phyloP scores from a whole-genome alignment of 75 land plant genomes.

The Cunninghamia lanceolata region DNA sequence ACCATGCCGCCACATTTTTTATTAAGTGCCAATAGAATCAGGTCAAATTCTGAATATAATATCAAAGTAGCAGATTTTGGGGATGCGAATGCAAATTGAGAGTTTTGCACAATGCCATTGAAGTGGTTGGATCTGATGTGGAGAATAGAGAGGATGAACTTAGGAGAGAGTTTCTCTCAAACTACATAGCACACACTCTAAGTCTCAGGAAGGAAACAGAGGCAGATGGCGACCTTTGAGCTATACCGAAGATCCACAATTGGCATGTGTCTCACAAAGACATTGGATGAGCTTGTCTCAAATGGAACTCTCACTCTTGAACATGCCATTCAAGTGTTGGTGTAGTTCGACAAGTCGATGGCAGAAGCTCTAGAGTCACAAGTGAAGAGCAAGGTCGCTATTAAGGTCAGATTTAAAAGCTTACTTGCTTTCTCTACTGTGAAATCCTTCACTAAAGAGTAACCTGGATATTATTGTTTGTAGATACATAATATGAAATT shows the following conservation, averaged over 20 bases:
- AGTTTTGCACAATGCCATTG: no score
- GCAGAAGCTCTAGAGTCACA: conserved; percentile 84
- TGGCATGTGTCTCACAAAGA: conserved; percentile 85
- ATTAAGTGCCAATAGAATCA: no score
- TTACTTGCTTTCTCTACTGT: neutral
- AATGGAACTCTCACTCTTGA: conserved; percentile 86
- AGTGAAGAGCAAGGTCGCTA: conserved; percentile 79
- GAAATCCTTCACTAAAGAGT: neutral
- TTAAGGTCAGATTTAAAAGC: conserved; percentile 55
- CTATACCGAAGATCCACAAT: conserved; percentile 86
- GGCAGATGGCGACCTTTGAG: conserved; percentile 79
- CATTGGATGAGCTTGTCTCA: conserved; percentile 86
- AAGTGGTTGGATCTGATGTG: no score
- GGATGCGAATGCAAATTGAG: no score
- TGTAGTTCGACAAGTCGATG: conserved; percentile 98
- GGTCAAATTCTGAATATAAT: no score
- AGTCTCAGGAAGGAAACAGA: neutral
- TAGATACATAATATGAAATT: neutral
- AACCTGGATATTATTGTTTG: neutral
- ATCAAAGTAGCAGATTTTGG: no score
- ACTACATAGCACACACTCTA: no score
- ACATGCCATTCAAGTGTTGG: conserved; percentile 85
- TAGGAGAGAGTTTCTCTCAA: no score
- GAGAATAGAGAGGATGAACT: no score
- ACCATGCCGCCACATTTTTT: no score